Evolutionary conservation across 2,329 filamentous ascomycete species (phyloP).

Genomic region (Lachnellula subtilissima): DNA sequence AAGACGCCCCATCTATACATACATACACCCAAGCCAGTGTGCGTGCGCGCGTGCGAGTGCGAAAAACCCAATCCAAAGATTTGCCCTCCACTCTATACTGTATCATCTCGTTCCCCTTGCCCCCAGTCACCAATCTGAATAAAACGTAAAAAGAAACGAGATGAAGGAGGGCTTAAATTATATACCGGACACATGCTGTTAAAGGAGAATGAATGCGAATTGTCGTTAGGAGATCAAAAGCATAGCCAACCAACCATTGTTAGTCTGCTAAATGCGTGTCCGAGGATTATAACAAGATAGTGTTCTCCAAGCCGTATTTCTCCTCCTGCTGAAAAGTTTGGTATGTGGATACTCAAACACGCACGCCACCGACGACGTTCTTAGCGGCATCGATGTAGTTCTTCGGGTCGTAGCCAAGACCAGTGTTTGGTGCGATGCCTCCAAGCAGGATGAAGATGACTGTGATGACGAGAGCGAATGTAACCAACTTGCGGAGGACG

Average conservation of each 20-base stretch:
- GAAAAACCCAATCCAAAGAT: not conserved
- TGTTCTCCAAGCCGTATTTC: constrained; percentile 1
- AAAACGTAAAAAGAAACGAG: not conserved
- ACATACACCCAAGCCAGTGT: not conserved
- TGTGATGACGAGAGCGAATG: constrained; percentile 60
- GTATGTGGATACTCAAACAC: not conserved
- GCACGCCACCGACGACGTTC: constrained; percentile 18
- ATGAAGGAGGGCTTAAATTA: not conserved
- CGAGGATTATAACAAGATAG: constrained; percentile 4
- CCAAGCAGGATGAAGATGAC: constrained; percentile 67
- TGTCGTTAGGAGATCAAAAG: not conserved
- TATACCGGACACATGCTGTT: not conserved
- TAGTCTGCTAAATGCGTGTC: not conserved
- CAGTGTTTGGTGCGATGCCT: constrained; percentile 58
- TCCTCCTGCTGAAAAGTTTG: not conserved
- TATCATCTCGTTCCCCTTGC: not conserved
- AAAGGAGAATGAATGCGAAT: not conserved
- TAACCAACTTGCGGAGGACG: constrained; percentile 69
- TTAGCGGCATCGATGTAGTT: constrained; percentile 28
- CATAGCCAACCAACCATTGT: not conserved
- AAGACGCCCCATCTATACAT: not conserved
- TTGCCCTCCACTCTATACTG: not conserved
- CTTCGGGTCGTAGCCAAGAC: constrained; percentile 48
- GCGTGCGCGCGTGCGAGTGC: not conserved
- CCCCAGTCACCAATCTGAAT: not conserved